Evolutionary conservation across 768 basidiomycete genomes (phyloP).

Genomic region (Artomyces pyxidatus): DNA sequence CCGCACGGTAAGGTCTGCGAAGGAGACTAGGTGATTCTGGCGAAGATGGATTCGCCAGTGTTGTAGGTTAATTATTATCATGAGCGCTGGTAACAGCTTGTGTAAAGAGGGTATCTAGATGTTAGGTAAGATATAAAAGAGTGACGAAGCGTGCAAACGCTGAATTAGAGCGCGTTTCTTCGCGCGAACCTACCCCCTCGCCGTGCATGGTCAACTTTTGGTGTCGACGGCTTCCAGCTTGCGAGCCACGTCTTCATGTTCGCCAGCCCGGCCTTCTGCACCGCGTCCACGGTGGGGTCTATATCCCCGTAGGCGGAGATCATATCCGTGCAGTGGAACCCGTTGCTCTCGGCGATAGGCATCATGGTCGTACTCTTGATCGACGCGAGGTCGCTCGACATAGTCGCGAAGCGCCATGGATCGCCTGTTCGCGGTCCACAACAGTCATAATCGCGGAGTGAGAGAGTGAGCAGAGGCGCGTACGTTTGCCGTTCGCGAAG

Average conservation of each 20-base stretch:
- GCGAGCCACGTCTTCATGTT: not conserved
- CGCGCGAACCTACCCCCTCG: no score
- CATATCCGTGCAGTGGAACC: slow-evolving; percentile 21
- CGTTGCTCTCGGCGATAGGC: slow-evolving; percentile 17
- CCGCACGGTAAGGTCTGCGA: no score
- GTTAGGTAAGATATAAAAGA: no score
- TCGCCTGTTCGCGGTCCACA: slow-evolving; percentile 9
- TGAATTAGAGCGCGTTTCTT: no score
- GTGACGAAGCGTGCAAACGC: no score
- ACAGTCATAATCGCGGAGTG: not conserved
- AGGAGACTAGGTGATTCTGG: no score
- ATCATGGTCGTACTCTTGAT: slow-evolving; percentile 9
- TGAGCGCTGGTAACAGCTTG: no score
- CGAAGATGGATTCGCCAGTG: no score
- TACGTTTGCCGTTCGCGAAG: slow-evolving; percentile 16
- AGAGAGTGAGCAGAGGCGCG: not conserved
- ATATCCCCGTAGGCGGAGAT: not conserved
- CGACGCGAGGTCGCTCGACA: slow-evolving; percentile 15
- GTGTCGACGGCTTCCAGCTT: not conserved
- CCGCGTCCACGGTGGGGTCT: slow-evolving; percentile 1
- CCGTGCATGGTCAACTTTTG: no score
- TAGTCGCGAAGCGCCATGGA: slow-evolving; percentile 20
- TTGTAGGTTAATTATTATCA: no score
- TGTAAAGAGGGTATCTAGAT: no score
- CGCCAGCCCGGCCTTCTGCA: not conserved